These are phyloP conservation scores for Chaetomiaceae sp. DNA, from an alignment of 2,329 filamentous ascomycete species.

Conservation along the genomic window DNA sequence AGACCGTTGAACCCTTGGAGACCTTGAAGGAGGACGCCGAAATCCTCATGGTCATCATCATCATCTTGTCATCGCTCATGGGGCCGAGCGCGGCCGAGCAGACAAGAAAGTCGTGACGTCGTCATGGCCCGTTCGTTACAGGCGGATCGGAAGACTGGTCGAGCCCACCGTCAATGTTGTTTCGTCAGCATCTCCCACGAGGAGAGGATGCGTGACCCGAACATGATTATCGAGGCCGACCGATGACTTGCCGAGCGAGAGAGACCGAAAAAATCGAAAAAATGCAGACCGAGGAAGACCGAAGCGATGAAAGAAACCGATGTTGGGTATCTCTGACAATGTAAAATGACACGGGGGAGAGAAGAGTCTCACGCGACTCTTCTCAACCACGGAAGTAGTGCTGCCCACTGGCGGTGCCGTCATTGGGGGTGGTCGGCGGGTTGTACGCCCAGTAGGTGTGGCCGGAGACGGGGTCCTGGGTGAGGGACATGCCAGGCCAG, in stretches of 20 bases:
- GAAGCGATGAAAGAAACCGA: constrained; percentile 9
- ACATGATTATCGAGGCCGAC: not conserved
- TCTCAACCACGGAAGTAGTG: not conserved
- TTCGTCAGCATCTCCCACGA: not conserved
- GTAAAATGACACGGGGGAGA: not conserved
- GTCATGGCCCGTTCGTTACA: constrained; percentile 1
- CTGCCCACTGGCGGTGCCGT: not conserved
- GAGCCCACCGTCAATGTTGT: not conserved
- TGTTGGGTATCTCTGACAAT: constrained; percentile 12
- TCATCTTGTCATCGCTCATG: constrained; percentile 1
- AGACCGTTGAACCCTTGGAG: not conserved
- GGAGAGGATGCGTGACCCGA: not conserved
- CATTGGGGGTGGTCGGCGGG: not conserved
- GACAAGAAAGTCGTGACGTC: not conserved
- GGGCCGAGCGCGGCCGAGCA: not conserved
- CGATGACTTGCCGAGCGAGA: not conserved
- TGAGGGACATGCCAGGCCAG: constrained; percentile 10
- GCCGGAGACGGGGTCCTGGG: constrained; percentile 14
- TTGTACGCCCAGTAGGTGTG: constrained; percentile 10
- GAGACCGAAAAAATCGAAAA: not conserved
- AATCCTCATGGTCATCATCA: not conserved
- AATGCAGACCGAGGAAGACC: not conserved
- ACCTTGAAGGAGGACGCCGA: not conserved
- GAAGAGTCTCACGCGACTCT: not conserved
- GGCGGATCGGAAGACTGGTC: not conserved